Evolutionary conservation across 2,329 filamentous ascomycete species (phyloP), one percentile per base, ranked within the genome.

Genomic region (Ophiostoma pallidulum): DNA sequence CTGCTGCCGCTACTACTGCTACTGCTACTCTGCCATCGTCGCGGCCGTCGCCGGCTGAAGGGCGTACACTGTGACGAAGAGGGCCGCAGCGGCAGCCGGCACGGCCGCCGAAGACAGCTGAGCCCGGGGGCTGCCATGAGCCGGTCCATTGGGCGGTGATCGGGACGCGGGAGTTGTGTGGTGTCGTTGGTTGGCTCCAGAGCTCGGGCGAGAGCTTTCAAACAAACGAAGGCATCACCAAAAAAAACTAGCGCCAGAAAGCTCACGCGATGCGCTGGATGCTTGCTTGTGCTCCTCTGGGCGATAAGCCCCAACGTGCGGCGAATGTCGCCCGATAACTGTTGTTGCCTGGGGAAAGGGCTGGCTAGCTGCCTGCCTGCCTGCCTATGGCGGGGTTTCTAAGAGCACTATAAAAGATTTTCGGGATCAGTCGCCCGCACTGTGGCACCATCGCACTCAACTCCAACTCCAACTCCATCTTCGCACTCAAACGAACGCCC

Each of bases 71-170:
- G n/a, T n/a, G n/a, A n/a, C n/a, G n/a, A n/a, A n/a, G n/a, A n/a
- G n/a, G n/a, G n/a, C n/a, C n/a, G 26, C 22, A 19, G 31, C 22
- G 46, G 42, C 9, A 33, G 41, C 14, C 40, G 26, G 22, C 41
- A 50, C 12, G 40, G n/a, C 22, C 40, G 40, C 37, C 14, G 41
- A 9, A 53, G 44, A 20, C 41, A 29, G 37, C 40, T 22, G 18
- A 53, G 49, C 47, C 51, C 40, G n/a, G 49, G 51, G 24, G 51
- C 37, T 24, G 40, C 47, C 36, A 38, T 12, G 19, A 51, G 29
- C 40, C 50, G 47, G 33, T 53, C 51, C 51, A 53, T 53, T 46
- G 41, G 28, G 18, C 6, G 40, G 8, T 2, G 14, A 18, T 37
- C 26, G 24, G 8, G 32, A 16, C 28, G 28, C 14, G 20, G 16